phyloP scores from a whole-genome alignment of 192 early-diverging fungal genomes.

The Backusella tuberculispora region DNA sequence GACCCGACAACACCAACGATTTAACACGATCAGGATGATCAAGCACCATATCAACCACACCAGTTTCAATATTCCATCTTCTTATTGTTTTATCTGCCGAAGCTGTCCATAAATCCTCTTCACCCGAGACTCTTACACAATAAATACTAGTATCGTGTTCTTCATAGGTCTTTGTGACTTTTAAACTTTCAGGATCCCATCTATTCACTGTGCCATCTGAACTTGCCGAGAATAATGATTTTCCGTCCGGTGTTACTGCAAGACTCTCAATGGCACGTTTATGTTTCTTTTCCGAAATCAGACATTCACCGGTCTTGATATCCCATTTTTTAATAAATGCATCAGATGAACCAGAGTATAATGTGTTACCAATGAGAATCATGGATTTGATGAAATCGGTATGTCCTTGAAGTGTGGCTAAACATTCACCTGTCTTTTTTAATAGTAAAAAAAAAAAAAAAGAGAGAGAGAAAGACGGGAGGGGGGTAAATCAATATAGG shows the following conservation, averaged over 20 bases:
- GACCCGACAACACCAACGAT: conserved; percentile 61
- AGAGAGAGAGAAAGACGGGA: not conserved
- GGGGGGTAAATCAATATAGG: not conserved
- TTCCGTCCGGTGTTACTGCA: conserved; percentile 48
- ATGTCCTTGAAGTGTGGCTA: conserved; percentile 76
- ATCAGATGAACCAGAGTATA: conserved; percentile 86
- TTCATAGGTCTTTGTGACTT: conserved; percentile 49
- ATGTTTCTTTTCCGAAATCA: conserved; percentile 55
- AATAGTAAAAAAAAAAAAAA: not conserved
- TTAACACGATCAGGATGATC: conserved; percentile 87
- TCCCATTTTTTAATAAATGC: conserved; percentile 79
- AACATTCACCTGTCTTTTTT: conserved; percentile 58
- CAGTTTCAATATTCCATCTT: conserved; percentile 84
- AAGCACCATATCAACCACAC: conserved; percentile 70
- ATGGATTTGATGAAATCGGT: conserved; percentile 92
- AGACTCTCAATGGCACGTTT: conserved; percentile 57
- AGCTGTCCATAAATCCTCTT: conserved; percentile 81
- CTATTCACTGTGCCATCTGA: conserved; percentile 68
- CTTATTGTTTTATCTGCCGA: conserved; percentile 92
- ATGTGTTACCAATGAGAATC: conserved; percentile 38
- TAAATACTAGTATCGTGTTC: conserved; percentile 87
- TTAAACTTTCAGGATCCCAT: conserved; percentile 59
- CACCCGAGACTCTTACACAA: conserved; percentile 52
- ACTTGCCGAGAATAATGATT: conserved; percentile 62
- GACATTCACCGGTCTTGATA: conserved; percentile 54